These are phyloP conservation scores for Alternaria brassicae DNA, from an alignment of 2,329 filamentous ascomycete species.

Conservation along the genomic window DNA sequence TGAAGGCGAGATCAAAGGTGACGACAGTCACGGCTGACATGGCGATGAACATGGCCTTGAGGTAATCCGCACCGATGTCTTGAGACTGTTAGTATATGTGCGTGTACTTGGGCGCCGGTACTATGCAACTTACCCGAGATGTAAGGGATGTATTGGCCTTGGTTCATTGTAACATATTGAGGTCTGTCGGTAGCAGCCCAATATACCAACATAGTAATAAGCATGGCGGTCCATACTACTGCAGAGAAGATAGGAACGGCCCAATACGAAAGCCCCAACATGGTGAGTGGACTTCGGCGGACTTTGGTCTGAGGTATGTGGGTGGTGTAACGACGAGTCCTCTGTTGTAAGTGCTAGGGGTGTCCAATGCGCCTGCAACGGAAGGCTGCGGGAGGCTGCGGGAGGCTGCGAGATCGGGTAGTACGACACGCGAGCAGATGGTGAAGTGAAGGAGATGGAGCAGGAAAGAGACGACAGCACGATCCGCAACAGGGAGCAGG, in stretches of 20 bases:
- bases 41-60: slow-evolving; percentile 81
- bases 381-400: slow-evolving; percentile 10
- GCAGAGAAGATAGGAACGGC: slow-evolving; percentile 74
- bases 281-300: slow-evolving; percentile 17
- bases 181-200: slow-evolving; percentile 68
- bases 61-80: slow-evolving; percentile 65
- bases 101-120: background rate
- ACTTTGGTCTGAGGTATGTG: background rate
- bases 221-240: slow-evolving; percentile 60
- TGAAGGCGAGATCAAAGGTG: slow-evolving; percentile 80
- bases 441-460: slow-evolving; percentile 1
- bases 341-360: background rate
- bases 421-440: slow-evolving; percentile 9
- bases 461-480: background rate
- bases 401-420: slow-evolving; percentile 9
- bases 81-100: slow-evolving; percentile 29
- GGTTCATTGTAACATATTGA: slow-evolving; percentile 67
- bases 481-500: slow-evolving; percentile 4
- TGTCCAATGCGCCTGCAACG: slow-evolving; percentile 4
- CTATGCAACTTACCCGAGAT: slow-evolving; percentile 64
- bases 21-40: slow-evolving; percentile 75
- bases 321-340: background rate
- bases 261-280: slow-evolving; percentile 60
- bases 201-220: slow-evolving; percentile 73
- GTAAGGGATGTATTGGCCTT: slow-evolving; percentile 69